Evolutionary conservation across 306 rosid genomes (phyloP).

Genomic region (Prunus mongolica): DNA sequence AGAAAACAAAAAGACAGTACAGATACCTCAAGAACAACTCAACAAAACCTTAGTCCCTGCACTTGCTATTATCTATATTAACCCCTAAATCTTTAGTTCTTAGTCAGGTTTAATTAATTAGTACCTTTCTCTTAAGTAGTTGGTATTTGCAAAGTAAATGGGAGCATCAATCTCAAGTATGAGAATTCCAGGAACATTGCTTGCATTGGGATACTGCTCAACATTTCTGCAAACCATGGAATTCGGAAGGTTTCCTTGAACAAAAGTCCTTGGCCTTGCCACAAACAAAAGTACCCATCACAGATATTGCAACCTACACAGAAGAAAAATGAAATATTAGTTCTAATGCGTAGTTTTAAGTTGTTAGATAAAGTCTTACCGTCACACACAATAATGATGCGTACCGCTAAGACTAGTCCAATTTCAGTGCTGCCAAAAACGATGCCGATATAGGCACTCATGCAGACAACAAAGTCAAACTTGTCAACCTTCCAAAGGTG

Average conservation of each 20-base stretch:
- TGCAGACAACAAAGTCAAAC: conserved; percentile 75
- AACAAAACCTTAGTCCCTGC: too few species aligned
- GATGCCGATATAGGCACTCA: conserved; percentile 71
- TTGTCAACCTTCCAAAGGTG: conserved; percentile 91
- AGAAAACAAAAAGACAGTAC: too few species aligned
- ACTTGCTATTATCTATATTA: too few species aligned
- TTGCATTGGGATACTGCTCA: conserved; percentile 46
- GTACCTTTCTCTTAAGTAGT: conserved; percentile 56
- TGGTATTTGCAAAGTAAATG: conserved; percentile 58
- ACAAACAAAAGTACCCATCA: conserved; percentile 46
- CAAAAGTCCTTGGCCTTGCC: conserved; percentile 46
- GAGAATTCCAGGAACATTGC: conserved; percentile 43
- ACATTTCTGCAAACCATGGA: conserved; percentile 39
- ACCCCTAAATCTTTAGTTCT: too few species aligned
- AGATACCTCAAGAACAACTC: too few species aligned
- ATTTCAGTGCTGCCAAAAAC: conserved; percentile 75
- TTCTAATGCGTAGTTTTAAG: not conserved
- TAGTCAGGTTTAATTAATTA: not conserved
- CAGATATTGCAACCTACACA: conserved; percentile 40
- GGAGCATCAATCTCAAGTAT: conserved; percentile 55
- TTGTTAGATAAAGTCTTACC: not conserved
- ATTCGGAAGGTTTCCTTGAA: conserved; percentile 45
- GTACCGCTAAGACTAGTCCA: conserved; percentile 82
- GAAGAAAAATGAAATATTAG: not conserved
- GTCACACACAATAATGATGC: not conserved